phyloP scores from a whole-genome alignment of 2,329 filamentous ascomycete species.

The Aspergillus sp. region DNA sequence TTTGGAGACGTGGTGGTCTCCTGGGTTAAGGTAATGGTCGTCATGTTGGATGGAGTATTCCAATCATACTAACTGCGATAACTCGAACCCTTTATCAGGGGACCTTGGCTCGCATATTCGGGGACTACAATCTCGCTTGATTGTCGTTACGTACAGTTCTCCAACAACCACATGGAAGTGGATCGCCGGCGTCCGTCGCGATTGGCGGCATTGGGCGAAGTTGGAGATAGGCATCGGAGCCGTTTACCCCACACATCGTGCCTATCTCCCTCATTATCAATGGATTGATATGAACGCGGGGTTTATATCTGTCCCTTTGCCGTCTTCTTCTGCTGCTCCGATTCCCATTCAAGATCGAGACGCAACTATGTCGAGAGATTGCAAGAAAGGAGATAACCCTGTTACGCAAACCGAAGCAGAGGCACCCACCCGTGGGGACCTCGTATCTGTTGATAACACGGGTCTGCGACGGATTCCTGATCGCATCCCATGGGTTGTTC shows the following conservation, averaged over 20 bases:
- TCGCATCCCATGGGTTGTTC: slow-evolving; percentile 31
- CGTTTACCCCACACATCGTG: neutral
- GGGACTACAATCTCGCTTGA: neutral
- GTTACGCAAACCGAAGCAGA: neutral
- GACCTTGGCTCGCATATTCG: no score
- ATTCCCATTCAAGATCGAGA: neutral
- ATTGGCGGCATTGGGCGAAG: slow-evolving; percentile 21
- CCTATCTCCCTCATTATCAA: neutral
- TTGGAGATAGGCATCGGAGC: neutral
- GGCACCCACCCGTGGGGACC: neutral
- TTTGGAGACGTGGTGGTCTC: neutral
- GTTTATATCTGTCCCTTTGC: neutral
- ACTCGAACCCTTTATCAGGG: no score
- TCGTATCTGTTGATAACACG: neutral
- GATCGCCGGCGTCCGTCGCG: slow-evolving; percentile 5
- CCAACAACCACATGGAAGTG: neutral
- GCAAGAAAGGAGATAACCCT: neutral
- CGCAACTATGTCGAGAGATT: neutral
- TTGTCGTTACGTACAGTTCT: neutral
- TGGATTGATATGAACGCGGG: neutral
- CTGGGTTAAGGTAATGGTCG: slow-evolving; percentile 3
- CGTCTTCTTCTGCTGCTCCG: neutral
- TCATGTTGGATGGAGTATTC: neutral
- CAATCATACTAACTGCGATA: no score
- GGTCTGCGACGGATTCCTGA: slow-evolving; percentile 32